Evolutionary conservation across 2,329 filamentous ascomycete species (phyloP).

Genomic region (Botryotinia globosa): DNA sequence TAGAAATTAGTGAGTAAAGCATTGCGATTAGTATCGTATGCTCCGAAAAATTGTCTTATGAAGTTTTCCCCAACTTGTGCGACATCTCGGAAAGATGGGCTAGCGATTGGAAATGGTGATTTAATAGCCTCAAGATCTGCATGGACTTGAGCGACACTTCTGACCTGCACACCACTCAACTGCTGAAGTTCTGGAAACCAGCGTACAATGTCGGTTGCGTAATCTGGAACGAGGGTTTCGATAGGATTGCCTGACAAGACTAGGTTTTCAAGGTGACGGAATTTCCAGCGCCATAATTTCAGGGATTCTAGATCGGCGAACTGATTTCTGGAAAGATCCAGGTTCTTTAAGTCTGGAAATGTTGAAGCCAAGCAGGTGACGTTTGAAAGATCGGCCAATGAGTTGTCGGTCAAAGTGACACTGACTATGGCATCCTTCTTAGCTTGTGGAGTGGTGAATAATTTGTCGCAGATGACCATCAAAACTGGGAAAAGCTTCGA

Average conservation of each 20-base stretch:
- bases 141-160: slow-evolving; percentile 67
- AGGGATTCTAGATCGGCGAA: slow-evolving; percentile 67
- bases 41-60: slow-evolving; percentile 67
- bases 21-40: slow-evolving; percentile 70
- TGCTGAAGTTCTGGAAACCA: slow-evolving; percentile 82
- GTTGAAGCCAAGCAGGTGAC: slow-evolving; percentile 75
- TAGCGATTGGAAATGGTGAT: slow-evolving; percentile 59
- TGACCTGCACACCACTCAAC: slow-evolving; percentile 71
- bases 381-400: slow-evolving; percentile 66
- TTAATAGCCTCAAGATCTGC: slow-evolving; percentile 48
- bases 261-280: slow-evolving; percentile 75
- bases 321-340: slow-evolving; percentile 84
- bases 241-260: slow-evolving; percentile 77
- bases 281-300: slow-evolving; percentile 74
- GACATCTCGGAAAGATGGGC: slow-evolving; percentile 71
- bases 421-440: slow-evolving; percentile 78
- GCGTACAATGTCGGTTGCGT: slow-evolving; percentile 68
- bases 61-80: slow-evolving; percentile 73
- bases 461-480: slow-evolving; percentile 78
- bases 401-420: slow-evolving; percentile 78
- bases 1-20: slow-evolving; percentile 66
- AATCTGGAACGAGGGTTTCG: slow-evolving; percentile 56
- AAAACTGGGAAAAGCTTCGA: slow-evolving; percentile 88
- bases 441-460: slow-evolving; percentile 68
- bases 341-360: slow-evolving; percentile 80